A percentile compares a stretch with the other conserved stretches of the same genome.
phyloP scores from a whole-genome alignment of 2,329 filamentous ascomycete species.

The Xylaria sp. region DNA sequence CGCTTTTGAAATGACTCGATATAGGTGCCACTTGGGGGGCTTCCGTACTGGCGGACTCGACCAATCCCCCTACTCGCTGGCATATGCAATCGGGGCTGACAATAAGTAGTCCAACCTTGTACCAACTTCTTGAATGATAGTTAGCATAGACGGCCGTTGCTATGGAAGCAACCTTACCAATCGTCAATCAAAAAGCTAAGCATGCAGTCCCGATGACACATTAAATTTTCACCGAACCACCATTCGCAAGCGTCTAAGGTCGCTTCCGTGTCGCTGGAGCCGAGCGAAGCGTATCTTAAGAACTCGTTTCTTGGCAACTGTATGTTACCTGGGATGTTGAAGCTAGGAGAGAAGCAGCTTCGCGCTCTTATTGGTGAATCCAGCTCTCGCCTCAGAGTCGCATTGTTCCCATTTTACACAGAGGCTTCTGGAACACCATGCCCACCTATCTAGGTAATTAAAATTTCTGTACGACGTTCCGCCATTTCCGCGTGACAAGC shows the following conservation, averaged over 20 bases:
- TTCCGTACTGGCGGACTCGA: background rate
- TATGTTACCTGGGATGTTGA: conserved; percentile 9
- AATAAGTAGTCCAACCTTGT: background rate
- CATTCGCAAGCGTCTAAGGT: conserved; percentile 9
- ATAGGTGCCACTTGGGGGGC: background rate
- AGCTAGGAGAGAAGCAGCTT: background rate
- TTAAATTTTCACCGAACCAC: background rate
- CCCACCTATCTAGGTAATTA: background rate
- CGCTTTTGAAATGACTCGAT: background rate
- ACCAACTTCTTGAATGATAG: background rate
- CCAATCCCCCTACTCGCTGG: background rate
- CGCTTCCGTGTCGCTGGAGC: conserved; percentile 14
- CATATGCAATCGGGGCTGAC: background rate
- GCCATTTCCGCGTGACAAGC: conserved; percentile 8
- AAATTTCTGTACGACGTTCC: conserved; percentile 19
- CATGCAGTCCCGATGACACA: background rate
- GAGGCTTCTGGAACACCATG: conserved; percentile 6
- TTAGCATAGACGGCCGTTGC: background rate
- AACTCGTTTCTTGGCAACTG: conserved; percentile 14
- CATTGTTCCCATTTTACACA: background rate
- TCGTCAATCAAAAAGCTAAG: background rate
- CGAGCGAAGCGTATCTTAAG: background rate
- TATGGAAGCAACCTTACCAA: background rate
- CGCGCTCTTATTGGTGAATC: conserved; percentile 9
- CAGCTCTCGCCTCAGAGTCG: background rate